Evolutionary conservation across 2,329 filamentous ascomycete species (phyloP).

Genomic region (Microdochium bolleyi): DNA sequence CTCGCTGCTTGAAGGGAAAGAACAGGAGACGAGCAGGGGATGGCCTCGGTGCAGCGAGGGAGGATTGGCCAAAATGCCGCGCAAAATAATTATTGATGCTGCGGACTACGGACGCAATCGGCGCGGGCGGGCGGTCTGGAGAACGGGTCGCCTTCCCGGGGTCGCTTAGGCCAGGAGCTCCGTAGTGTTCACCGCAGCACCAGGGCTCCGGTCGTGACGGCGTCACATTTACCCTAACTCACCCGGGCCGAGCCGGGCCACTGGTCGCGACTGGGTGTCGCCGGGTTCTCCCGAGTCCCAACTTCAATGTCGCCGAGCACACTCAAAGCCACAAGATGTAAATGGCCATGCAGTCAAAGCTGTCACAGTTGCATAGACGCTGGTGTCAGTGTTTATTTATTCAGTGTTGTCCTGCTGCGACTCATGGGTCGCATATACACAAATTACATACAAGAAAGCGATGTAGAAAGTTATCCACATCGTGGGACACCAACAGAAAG

Average conservation of each 20-base stretch:
- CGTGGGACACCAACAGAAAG: too few species aligned
- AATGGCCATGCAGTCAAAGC: too few species aligned
- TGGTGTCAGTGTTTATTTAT: neutral
- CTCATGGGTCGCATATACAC: neutral
- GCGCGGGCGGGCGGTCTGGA: neutral
- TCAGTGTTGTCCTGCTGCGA: neutral
- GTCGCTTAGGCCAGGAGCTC: neutral
- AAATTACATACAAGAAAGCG: neutral
- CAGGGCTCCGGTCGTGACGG: too few species aligned
- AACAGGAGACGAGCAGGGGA: neutral
- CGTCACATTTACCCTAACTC: too few species aligned
- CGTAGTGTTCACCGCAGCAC: too few species aligned
- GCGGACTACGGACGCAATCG: neutral
- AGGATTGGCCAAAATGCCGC: neutral
- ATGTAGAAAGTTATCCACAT: neutral
- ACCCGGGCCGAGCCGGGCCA: too few species aligned
- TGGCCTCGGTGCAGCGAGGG: neutral
- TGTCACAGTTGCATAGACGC: neutral
- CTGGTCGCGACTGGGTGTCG: too few species aligned
- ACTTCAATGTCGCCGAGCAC: too few species aligned
- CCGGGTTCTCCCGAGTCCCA: too few species aligned
- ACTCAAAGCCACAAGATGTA: too few species aligned
- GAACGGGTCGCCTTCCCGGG: neutral
- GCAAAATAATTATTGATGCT: neutral
- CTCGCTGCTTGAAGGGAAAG: neutral